A percentile compares a stretch with the other conserved stretches of the same genome.
Conservation (phyloP, 306 rosid genomes). For the Vigna nakashimae region DNA sequence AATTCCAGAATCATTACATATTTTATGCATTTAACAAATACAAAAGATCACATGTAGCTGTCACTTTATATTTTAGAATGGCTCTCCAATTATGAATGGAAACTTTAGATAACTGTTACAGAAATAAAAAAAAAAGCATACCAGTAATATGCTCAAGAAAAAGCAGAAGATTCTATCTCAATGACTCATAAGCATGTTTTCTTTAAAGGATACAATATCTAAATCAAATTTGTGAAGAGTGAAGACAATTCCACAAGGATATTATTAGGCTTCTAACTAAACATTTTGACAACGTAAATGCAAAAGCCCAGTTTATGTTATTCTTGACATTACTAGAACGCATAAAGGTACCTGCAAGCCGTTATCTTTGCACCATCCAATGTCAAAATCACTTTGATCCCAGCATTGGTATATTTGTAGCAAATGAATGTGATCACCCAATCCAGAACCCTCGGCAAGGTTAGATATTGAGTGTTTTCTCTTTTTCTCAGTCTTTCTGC, state of each 20-base stretch:
- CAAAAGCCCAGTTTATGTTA: conserved; percentile 28
- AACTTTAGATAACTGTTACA: conserved; percentile 1
- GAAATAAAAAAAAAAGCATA: conserved; percentile 20
- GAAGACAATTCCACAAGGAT: conserved; percentile 24
- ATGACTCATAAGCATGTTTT: conserved; percentile 4
- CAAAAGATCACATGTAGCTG: neutral
- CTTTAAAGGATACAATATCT: conserved; percentile 28
- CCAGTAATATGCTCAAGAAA: conserved; percentile 39
- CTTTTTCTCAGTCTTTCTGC: conserved; percentile 84
- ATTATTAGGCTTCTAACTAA: conserved; percentile 33
- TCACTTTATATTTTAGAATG: conserved; percentile 25
- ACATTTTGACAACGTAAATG: conserved; percentile 36
- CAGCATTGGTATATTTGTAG: conserved; percentile 83
- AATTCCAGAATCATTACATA: conserved; percentile 36
- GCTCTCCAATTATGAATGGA: conserved; percentile 34
- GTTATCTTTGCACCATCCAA: conserved; percentile 87
- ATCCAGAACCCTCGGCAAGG: conserved; percentile 95
- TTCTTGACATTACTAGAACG: conserved; percentile 18
- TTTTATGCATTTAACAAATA: conserved; percentile 31
- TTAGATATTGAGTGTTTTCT: conserved; percentile 67
- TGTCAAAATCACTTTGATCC: conserved; percentile 74
- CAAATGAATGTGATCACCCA: conserved; percentile 94
- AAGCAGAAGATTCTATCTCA: conserved; percentile 26
- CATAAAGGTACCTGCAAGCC: conserved; percentile 74
- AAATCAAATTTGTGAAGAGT: conserved; percentile 23